Base-by-base conservation (phyloP, 2,329 filamentous ascomycete genomes). In the Grosmannia clavigera region DNA sequence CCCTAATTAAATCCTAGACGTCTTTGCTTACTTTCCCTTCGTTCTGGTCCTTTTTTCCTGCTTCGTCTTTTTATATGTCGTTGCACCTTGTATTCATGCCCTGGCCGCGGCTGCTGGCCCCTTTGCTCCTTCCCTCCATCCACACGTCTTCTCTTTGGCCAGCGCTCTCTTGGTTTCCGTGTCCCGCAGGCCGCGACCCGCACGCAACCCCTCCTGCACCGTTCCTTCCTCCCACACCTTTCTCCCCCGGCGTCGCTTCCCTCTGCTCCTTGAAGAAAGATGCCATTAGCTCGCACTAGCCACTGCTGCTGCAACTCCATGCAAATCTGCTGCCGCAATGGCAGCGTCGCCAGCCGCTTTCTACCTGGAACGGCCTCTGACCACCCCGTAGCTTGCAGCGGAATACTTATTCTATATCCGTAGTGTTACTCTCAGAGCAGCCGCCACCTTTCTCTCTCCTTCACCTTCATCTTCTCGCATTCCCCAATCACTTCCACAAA, bases 151-250 rank as follows among this genome's bases (percentile, higher is more conserved):
- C 52, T 55, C 43, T 54, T 46, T 59, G 54, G 61, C 52, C 57
- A 27, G 52, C 35, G 38, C 19, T 25, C 50, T 59, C 48, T 54
- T 62, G 50, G 38, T 59, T 53, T 57, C 61, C 58, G 61, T 55
- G 53, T 57, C 58, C 61, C 52, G 58, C 55, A 31, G 56, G 40
- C 55, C 60, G 58, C 61, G 57, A 46, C 52, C 58, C 58, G 61
- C 58, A 43, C 40, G 56, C 31, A 50, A 55, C 58, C 58, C 62
- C 59, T 55, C 61, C 43, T 57, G 38, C 56, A 29, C 31, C 31
- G 10, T 38, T 55, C 52, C 27, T 27, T 55, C 53, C 43, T 10
- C 38, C 52, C 29, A 27, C 46, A 31, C 54, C 40, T 25, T 48
- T 16, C 58, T 51, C 19, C 33, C 59, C 46, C 22, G 54, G n/a